A percentile compares a stretch with the other conserved stretches of the same genome.
Evolutionary conservation across 179 eudicot genomes (phyloP).

Genomic region (Amaranthus tricolor): DNA sequence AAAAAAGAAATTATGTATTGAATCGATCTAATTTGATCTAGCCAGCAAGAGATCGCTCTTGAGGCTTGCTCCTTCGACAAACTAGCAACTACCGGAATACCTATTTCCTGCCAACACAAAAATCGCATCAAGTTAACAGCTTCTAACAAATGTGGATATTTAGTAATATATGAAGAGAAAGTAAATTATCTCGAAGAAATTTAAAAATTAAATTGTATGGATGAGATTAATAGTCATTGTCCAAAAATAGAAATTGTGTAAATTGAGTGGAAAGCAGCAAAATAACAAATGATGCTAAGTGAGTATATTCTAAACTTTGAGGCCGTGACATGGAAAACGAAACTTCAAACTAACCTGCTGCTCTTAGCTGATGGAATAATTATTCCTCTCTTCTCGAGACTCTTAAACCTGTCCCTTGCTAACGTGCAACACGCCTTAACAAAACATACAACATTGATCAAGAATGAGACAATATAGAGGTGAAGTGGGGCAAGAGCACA

Average conservation of each 20-base stretch:
- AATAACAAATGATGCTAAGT: too few species aligned
- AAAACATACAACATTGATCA: background rate
- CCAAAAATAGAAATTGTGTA: too few species aligned
- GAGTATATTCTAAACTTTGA: background rate
- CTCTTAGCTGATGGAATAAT: conserved; percentile 68
- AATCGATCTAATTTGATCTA: background rate
- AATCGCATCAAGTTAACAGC: background rate
- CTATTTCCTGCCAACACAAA: conserved; percentile 1
- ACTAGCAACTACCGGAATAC: background rate
- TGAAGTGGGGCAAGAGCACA: background rate
- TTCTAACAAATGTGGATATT: too few species aligned
- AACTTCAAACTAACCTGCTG: conserved; percentile 31
- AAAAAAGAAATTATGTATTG: background rate
- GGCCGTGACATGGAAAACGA: background rate
- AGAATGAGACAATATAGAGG: background rate
- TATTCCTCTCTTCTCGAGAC: conserved; percentile 92
- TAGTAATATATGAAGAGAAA: too few species aligned
- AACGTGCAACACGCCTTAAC: conserved; percentile 81
- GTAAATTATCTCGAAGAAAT: too few species aligned
- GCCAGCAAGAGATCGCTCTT: background rate
- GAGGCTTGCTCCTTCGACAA: background rate
- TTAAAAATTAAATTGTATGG: too few species aligned
- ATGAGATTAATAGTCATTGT: too few species aligned
- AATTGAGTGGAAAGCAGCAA: too few species aligned
- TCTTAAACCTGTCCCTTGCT: conserved; percentile 87